A percentile compares a stretch with the other conserved stretches of the same genome.
These are phyloP conservation scores for Pseudonitzschia multistriata DNA, from an alignment of 108 stramenopile genomes.

Conservation along the genomic window DNA sequence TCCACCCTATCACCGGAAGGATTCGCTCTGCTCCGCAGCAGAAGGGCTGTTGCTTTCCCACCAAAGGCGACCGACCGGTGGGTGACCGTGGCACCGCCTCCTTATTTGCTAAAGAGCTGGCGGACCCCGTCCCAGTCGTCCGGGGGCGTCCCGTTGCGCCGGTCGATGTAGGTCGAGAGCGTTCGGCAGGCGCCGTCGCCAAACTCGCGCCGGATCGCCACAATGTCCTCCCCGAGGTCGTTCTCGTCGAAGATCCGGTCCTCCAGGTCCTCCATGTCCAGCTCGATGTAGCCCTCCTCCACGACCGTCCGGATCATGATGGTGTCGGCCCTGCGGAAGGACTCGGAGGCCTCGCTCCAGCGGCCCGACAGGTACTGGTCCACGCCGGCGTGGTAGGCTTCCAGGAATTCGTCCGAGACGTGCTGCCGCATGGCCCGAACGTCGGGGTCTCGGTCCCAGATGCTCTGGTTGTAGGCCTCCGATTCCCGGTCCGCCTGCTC, in stretches of 20 bases:
- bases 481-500: conserved; percentile 75
- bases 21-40: no score
- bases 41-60: no score
- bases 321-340: conserved; percentile 62
- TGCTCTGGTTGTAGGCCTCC: conserved; percentile 55
- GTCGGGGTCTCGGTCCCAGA: conserved; percentile 86
- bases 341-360: conserved; percentile 67
- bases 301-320: conserved; percentile 80
- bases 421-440: conserved; percentile 75
- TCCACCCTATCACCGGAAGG: no score
- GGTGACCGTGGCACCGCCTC: no score
- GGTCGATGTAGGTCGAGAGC: conserved; percentile 77
- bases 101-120: conserved; percentile 78
- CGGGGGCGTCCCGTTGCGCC: conserved; percentile 52
- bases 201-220: conserved; percentile 39
- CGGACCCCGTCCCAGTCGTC: conserved; percentile 78
- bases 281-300: conserved; percentile 57
- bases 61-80: no score
- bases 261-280: conserved; percentile 40
- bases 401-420: conserved; percentile 69
- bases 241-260: conserved; percentile 40
- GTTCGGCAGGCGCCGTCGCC: conserved; percentile 83
- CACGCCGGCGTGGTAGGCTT: conserved; percentile 62
- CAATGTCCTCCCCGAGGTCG: conserved; percentile 30
- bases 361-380: conserved; percentile 66